These are phyloP conservation scores for Osmanthus fragrans DNA, from an alignment of 257 asterid genomes.

Conservation along the genomic window DNA sequence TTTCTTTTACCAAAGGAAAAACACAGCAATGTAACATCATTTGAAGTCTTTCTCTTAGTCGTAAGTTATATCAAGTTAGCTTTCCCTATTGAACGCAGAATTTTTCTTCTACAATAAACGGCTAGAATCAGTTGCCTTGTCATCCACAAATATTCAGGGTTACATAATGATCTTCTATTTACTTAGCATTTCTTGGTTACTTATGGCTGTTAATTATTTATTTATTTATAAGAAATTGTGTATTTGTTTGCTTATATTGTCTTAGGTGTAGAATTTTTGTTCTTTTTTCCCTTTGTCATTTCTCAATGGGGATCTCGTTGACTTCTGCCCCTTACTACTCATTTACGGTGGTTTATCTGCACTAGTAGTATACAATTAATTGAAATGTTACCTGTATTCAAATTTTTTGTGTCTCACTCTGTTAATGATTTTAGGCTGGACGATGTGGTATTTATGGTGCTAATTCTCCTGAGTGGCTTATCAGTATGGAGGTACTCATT, in stretches of 20 bases:
- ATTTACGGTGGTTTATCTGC: background rate
- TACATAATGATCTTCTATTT: too few species aligned
- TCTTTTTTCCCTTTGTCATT: background rate
- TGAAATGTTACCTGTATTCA: too few species aligned
- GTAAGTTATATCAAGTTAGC: background rate
- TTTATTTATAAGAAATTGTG: background rate
- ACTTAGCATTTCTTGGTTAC: too few species aligned
- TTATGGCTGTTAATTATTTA: background rate
- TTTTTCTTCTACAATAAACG: background rate
- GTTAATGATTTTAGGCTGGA: conserved; percentile 58
- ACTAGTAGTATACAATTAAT: background rate
- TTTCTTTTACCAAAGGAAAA: background rate
- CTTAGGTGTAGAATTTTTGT: background rate
- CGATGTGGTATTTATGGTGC: conserved; percentile 96
- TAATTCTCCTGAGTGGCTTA: conserved; percentile 88
- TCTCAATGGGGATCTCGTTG: conserved; percentile 15
- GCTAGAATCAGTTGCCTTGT: background rate
- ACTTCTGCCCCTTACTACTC: background rate
- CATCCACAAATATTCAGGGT: background rate
- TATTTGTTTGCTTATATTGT: background rate
- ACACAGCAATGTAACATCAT: background rate
- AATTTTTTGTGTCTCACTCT: conserved; percentile 29
- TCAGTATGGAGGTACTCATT: conserved; percentile 84
- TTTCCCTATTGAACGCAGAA: background rate
- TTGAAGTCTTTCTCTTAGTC: background rate